Percentiles rank a stretch among this genome's conserved stretches.
Evolutionary conservation across 225 moss, liverwort and hornwort species (phyloP).

Genomic region (Marchantia polymorpha): DNA sequence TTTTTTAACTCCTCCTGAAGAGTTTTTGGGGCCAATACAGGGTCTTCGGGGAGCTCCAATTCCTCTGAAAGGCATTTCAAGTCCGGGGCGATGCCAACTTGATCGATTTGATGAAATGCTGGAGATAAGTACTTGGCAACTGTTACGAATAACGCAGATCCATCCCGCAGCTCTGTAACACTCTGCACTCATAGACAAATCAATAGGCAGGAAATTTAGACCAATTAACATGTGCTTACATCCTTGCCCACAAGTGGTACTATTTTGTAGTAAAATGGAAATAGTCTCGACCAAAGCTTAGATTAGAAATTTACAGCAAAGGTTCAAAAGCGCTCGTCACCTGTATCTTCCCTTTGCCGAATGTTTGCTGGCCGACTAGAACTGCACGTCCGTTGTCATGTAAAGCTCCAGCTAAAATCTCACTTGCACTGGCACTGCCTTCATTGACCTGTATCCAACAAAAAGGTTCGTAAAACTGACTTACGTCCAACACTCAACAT

Average conservation of each 20-base stretch:
- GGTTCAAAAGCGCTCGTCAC: constrained; percentile 13
- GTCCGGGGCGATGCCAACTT: constrained; percentile 85
- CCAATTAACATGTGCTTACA: too few relatives aligned
- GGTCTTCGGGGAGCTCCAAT: constrained; percentile 21
- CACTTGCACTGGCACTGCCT: constrained; percentile 97
- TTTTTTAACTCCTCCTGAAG: constrained; percentile 20
- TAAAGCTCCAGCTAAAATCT: constrained; percentile 92
- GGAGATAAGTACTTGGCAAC: constrained; percentile 98
- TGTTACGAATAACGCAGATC: constrained; percentile 94
- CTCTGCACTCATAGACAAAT: constrained; percentile 53
- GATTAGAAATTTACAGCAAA: too few relatives aligned
- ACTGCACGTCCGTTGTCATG: constrained; percentile 96
- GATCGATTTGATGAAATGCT: constrained; percentile 84
- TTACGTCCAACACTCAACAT: too few relatives aligned
- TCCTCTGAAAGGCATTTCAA: constrained; percentile 78
- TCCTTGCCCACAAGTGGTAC: too few relatives aligned
- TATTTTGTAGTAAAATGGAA: too few relatives aligned
- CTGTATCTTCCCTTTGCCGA: constrained; percentile 98
- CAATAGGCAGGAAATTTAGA: too few relatives aligned
- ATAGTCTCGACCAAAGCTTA: too few relatives aligned
- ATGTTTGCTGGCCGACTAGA: constrained; percentile 79
- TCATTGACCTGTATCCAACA: constrained; percentile 59
- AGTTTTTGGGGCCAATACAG: constrained; percentile 7
- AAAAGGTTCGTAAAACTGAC: too few relatives aligned
- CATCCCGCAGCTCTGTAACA: constrained; percentile 87